Evolutionary conservation across 2,329 filamentous ascomycete species (phyloP), one percentile per base, ranked within the genome.

Genomic region (Penicillium sp.): DNA sequence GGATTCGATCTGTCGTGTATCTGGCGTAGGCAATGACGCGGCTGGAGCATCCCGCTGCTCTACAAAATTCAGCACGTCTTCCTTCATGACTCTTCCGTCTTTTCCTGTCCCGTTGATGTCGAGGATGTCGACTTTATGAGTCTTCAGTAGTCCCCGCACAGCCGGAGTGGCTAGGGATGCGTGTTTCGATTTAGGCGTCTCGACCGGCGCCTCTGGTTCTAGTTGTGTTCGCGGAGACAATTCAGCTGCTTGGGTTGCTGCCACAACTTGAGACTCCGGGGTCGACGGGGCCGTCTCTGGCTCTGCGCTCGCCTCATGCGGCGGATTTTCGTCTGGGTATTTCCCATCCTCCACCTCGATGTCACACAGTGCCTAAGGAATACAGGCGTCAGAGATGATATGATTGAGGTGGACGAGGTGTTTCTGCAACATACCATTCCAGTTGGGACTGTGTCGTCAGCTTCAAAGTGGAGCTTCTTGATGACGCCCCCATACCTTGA

Each of bases 401-500:
- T 13, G 7, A n/a, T 19, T n/a, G 6, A 27, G 11, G 14, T 4
- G 11, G 11, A 27, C 4, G 25, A 27, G 6, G 6, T 7, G 11
- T 23, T 31, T 31, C 14, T 18, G 5, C 2, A 17, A 19, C 35
- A 36, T 63, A 78, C 76, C 65, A 74, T 90, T 53, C 93, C 93
- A 17, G 96, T 94, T 60, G 87, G 88, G 36, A 91, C 91, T 79
- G 96, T 95, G 54, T 97, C 93, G 51, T 95, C 93, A 20, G 89
- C 84, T 49, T 96, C 89, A 66, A 95, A 97, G 69, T 97, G 81
- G 30, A 98, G 75, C 71, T 90, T 97, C 74, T 95, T 96, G 54
- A 98, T 91, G 1, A 96, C 85, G 15, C 93, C 93, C 42, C 90
- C 83, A 67, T 95, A 98, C 38, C 93, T 84, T 58, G 90, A 96